Base-by-base conservation (phyloP, 306 rosid species). In the Pachyrhizus erosus region DNA sequence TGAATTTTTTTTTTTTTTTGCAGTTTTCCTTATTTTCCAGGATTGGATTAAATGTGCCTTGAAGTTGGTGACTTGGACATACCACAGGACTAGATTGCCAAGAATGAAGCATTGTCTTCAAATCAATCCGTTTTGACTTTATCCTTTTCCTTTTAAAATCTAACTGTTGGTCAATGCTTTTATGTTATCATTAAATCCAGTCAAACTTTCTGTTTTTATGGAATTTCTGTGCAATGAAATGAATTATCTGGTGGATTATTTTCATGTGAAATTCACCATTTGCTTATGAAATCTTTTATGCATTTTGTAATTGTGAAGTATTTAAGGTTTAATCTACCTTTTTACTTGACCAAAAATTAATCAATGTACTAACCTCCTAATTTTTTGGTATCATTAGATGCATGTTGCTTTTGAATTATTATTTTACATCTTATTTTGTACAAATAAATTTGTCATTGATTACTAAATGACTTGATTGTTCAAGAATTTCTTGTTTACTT, bases 401-500 rank as follows among this genome's bases (percentile, higher is more conserved):
- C 62, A 42, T 70, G 61, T n/a, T 71, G 11, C 31, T 31, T 39
- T 64, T 9, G 23, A 68, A 8, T 62, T 23, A 31, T 55, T 18
- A 11, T 31, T 43, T 13, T 20, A 42, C 40, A 24, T 23, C 21
- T 42, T 43, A 37, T 54, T 20, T 7, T 13, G 13, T 69, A 31
- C 23, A 2, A 12, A 5, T 27, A 33, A 70, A 39, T 52, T 23
- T 51, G 42, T 64, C 29, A 61, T 54, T 70, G 52, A 60, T 70
- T 81, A 18, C 61, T 14, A 4, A 37, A 69, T 73, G 52, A 23
- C 51, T 76, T 77, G 34, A 45, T 18, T 43, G 31, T 68, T 77
- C 55, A 45, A 49, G 58, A 26, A 17, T 78, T 71, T 48, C 42
- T 7, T 73, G 70, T 74, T 69, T 24, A 75, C 61, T 77, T 17